Evolutionary conservation across 495 filamentous ascomycete species (phyloP).

Genomic region (Talaromyces stipitatus): DNA sequence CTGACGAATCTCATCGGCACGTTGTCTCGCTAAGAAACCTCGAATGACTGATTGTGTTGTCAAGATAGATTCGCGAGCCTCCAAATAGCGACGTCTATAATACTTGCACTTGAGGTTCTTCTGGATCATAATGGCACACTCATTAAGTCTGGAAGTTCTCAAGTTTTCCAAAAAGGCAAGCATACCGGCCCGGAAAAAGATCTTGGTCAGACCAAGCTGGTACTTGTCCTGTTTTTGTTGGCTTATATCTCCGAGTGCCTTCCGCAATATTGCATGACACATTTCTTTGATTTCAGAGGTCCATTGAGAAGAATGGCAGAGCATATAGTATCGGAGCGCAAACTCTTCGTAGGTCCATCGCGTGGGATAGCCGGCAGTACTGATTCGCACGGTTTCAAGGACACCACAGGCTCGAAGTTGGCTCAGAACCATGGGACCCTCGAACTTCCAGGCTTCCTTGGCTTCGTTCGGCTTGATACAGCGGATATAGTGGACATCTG

Average conservation of each 20-base stretch:
- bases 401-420: slow-evolving; percentile 98
- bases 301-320: slow-evolving; percentile 86
- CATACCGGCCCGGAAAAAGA: slow-evolving; percentile 99
- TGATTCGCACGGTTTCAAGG: slow-evolving; percentile 95
- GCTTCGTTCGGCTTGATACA: slow-evolving; percentile 99
- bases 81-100: slow-evolving; percentile 85
- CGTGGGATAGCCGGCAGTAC: slow-evolving; percentile 95
- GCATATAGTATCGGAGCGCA: slow-evolving; percentile 95
- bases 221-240: slow-evolving; percentile 87
- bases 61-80: slow-evolving; percentile 74
- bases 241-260: slow-evolving; percentile 75
- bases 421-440: slow-evolving; percentile 97
- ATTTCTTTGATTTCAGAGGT: slow-evolving; percentile 89
- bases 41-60: slow-evolving; percentile 67
- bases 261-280: slow-evolving; percentile 83
- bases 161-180: slow-evolving; percentile 94
- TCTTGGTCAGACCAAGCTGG: slow-evolving; percentile 93
- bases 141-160: slow-evolving; percentile 79
- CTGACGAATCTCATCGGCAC: slow-evolving; percentile 72
- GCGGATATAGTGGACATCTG: slow-evolving; percentile 97
- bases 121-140: slow-evolving; percentile 96
- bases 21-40: slow-evolving; percentile 66
- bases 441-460: slow-evolving; percentile 96
- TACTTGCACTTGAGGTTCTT: slow-evolving; percentile 97
- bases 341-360: slow-evolving; percentile 99